Evolutionary conservation across 352 stramenopile species (phyloP), one percentile per base, ranked within the genome.

Genomic region (Phytophthora sojae): DNA sequence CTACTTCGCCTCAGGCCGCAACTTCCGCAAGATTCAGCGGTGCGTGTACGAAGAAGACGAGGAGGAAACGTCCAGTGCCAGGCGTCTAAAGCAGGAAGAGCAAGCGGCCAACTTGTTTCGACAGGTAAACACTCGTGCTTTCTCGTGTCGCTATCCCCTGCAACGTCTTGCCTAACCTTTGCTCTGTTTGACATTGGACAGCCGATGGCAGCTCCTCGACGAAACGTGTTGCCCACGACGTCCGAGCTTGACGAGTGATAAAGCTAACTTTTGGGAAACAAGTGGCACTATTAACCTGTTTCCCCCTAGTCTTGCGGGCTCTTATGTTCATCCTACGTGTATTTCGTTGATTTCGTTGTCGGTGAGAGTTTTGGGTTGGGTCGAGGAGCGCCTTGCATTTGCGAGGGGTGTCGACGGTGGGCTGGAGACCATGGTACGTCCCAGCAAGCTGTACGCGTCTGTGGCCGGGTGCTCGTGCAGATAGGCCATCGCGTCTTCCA

Each of bases 381-480:
- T 47, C n/a, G 32, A 54, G 12, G 57, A 35, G 9, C 47, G 58
- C 25, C 64, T 61, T 32, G 57, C 35, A 26, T 49, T 5, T 14
- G 64, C 50, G 3, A 42, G 42, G 2, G 69, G 55, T n/a, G 69
- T 66, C 23, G 60, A 44, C 45, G 69, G 57, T n/a, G 65, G 54
- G 14, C 45, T 69, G 8, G 79, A 78, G 7, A 90, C 66, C 86
- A 94, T 92, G 19, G 85, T 94, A 44, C 86, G 77, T 12, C 86
- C 86, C 54, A 94, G 82, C 23, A 92, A 64, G 23, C 62, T 81
- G 64, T 86, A 92, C 50, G 91, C 86, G 42, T 94, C 83, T 1
- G 76, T 69, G 2, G 64, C 39, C 26, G 83, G 82, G 19, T 91
- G 75, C 3, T 80, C 59, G n/a, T 64, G 57, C 50, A 94, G 77